Evolutionary conservation across 108 stramenopile species (phyloP).

Genomic region (Skeletonema costatum): DNA sequence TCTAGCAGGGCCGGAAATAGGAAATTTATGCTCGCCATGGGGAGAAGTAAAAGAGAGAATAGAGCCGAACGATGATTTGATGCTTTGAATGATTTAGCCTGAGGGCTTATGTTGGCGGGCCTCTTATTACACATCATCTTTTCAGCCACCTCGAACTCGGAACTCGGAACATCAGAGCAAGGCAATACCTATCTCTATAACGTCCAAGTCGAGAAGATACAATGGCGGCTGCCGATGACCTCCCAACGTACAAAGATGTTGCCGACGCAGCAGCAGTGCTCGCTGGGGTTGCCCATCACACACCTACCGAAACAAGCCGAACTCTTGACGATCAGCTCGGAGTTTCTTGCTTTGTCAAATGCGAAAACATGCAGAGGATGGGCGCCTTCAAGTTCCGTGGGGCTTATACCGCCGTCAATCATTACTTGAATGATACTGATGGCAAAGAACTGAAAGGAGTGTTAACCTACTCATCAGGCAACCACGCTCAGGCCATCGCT

Average conservation of each 20-base stretch:
- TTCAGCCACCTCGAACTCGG: no score
- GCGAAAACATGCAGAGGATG: constrained; percentile 48
- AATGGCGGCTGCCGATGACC: background rate
- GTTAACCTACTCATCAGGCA: constrained; percentile 49
- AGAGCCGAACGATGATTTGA: no score
- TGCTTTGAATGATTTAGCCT: no score
- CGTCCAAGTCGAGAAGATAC: background rate
- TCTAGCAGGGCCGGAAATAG: no score
- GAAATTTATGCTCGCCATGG: no score
- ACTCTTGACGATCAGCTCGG: constrained; percentile 36
- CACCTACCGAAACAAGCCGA: constrained; percentile 42
- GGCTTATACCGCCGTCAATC: constrained; percentile 31
- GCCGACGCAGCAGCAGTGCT: constrained; percentile 29
- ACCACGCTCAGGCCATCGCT: constrained; percentile 53
- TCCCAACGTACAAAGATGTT: constrained; percentile 44
- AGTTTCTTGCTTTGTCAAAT: constrained; percentile 30
- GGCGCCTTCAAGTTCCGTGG: constrained; percentile 55
- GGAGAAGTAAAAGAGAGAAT: no score
- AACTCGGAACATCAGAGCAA: no score
- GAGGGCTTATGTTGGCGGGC: no score
- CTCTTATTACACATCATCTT: no score
- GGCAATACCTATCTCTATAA: no score
- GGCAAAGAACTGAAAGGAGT: constrained; percentile 19
- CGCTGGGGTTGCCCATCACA: constrained; percentile 23
- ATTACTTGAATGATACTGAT: constrained; percentile 15